Base-by-base conservation (phyloP, 352 stramenopile species). In the Phytophthora pisi region DNA sequence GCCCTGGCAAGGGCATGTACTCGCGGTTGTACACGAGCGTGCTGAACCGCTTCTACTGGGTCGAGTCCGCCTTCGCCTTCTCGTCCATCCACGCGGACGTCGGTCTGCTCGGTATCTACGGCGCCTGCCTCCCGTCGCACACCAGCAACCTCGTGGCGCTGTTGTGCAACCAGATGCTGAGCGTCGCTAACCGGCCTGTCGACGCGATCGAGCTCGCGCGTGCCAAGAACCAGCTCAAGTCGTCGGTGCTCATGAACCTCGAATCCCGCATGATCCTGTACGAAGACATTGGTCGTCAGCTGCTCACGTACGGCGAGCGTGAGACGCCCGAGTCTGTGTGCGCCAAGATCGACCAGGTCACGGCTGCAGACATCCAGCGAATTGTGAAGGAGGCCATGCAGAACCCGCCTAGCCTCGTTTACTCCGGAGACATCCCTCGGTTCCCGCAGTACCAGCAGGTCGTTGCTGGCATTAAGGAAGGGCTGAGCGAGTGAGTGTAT, bases 1-100 rank as follows among this genome's bases (percentile, higher is more conserved):
- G 98, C 0, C 98, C 98, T 16, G 98, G 98, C 45, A 99, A 99
- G 77, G 98, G 98, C 57, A 99, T 99, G 97, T 99, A 99, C 81
- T 99, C 96, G 52, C 92, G 97, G 1, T 86, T 99, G 52, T 99
- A 99, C 82, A 95, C 95, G 53, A 91, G 82, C 69, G 96, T 99
- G 47, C 79, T 99, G 20, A 99, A 99, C 78, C 88, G 89, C 28
- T 98, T 99, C 74, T 95, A 96, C 74, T 99, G 97, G 97, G 97
- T 98, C 53, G 98, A 99, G 74, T 96, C 90, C n/a, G 94, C 95
- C 8, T 98, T 99, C 73, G 95, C 96, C 9, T 99, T 99, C 75
- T 97, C 95, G 51, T 95, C 88, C 20, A 98, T 99, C 65, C 95
- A 99, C 79, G 82, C 90, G 8, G 93, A 99, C 75, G 88, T 85